Evolutionary conservation across 495 filamentous ascomycete genomes (phyloP).

Genomic region (Immersiella caudata): DNA sequence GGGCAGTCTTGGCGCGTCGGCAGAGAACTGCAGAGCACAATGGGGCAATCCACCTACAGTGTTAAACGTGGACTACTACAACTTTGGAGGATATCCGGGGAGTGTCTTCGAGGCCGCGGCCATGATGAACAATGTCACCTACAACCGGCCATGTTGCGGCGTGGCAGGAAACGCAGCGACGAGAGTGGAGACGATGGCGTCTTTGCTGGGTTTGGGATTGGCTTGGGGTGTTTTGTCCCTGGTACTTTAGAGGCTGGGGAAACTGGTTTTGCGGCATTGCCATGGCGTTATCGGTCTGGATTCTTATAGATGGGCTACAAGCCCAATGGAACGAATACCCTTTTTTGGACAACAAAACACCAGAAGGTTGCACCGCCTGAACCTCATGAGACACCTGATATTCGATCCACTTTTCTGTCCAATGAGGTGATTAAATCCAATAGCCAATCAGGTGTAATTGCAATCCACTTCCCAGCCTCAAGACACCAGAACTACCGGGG

Average conservation of each 20-base stretch:
- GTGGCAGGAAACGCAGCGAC: constrained; percentile 30
- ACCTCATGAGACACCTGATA: too few relatives aligned
- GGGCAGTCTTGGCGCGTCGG: constrained; percentile 73
- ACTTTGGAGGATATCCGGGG: constrained; percentile 67
- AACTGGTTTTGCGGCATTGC: constrained; percentile 8
- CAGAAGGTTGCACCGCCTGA: too few relatives aligned
- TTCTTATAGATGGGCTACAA: neutral
- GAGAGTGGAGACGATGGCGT: constrained; percentile 16
- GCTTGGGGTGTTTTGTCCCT: constrained; percentile 20
- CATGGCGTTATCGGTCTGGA: neutral
- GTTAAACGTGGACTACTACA: constrained; percentile 89
- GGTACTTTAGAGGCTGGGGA: constrained; percentile 4
- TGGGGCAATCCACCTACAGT: constrained; percentile 82
- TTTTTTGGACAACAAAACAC: too few relatives aligned
- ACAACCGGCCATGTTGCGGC: constrained; percentile 75
- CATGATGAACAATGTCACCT: constrained; percentile 81
- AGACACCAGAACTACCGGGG: too few relatives aligned
- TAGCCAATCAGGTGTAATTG: too few relatives aligned
- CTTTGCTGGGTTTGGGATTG: constrained; percentile 20
- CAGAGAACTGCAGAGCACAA: constrained; percentile 63
- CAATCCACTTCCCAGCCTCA: too few relatives aligned
- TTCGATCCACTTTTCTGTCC: too few relatives aligned
- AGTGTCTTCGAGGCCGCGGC: constrained; percentile 92
- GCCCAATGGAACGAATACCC: too few relatives aligned
- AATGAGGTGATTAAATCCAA: too few relatives aligned